phyloP scores from a whole-genome alignment of 208 protist species.

The Trypanosoma platydactyli region DNA sequence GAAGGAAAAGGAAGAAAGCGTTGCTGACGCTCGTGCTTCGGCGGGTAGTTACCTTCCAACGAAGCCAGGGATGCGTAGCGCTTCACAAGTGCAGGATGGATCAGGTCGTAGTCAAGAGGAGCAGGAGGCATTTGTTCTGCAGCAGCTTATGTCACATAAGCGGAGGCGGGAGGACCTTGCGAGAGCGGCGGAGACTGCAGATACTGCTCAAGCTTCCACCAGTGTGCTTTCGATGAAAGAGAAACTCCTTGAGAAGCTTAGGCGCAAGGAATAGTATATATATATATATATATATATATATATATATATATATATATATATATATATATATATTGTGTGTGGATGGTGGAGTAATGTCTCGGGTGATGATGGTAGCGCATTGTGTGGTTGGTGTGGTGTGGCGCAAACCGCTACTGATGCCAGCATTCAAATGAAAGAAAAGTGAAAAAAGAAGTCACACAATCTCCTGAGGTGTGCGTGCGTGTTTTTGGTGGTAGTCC shows the following conservation, averaged over 20 bases:
- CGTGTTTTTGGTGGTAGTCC: too few relatives aligned
- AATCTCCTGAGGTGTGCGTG: too few relatives aligned
- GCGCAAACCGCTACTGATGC: too few relatives aligned
- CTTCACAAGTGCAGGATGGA: not conserved
- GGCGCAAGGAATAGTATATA: constrained; percentile 22
- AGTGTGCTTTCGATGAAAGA: constrained; percentile 53
- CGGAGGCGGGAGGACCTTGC: constrained; percentile 41
- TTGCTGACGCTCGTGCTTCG: not conserved
- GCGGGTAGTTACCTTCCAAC: not conserved
- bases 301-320: not conserved
- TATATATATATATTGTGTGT: not conserved
- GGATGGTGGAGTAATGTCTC: too few relatives aligned
- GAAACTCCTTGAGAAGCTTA: constrained; percentile 55
- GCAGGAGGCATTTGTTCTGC: constrained; percentile 61
- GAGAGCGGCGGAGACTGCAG: constrained; percentile 12
- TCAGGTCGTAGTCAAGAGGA: constrained; percentile 5
- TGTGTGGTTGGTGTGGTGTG: too few relatives aligned
- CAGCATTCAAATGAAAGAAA: not conserved
- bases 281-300: not conserved
- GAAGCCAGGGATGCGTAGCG: not conserved
- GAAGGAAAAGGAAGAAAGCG: not conserved
- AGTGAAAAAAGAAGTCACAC: too few relatives aligned
- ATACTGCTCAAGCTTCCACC: not conserved
- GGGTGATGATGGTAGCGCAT: too few relatives aligned
- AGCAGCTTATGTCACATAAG: constrained; percentile 67